A percentile compares a stretch with the other conserved stretches of the same genome.
These are phyloP conservation scores for Corymbia maculata DNA, from an alignment of 345 rosid species.

Conservation along the genomic window DNA sequence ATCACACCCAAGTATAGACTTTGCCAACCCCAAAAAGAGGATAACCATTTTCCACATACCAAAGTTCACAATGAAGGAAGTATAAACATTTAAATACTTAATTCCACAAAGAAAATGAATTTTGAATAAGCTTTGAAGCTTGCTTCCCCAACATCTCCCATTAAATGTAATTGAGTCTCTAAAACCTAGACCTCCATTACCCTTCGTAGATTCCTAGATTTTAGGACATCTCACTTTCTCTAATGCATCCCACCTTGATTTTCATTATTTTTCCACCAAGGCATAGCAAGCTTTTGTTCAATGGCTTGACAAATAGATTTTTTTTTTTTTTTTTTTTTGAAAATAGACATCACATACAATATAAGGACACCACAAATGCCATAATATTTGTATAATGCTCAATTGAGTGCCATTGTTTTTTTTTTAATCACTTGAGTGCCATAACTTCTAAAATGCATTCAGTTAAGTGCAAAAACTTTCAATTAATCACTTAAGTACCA, in stretches of 20 bases:
- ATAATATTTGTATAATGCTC: neutral
- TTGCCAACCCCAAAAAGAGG: too few species aligned
- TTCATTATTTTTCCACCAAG: neutral
- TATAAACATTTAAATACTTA: neutral
- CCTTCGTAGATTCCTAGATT: neutral
- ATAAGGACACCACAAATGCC: neutral
- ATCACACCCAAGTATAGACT: too few species aligned
- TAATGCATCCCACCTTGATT: neutral
- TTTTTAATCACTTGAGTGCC: neutral
- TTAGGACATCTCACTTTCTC: neutral
- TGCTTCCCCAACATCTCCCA: neutral
- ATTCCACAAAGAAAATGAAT: neutral
- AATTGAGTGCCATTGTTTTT: too few species aligned
- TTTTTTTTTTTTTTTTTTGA: neutral
- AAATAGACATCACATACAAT: neutral
- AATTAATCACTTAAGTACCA: too few species aligned
- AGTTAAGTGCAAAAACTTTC: too few species aligned
- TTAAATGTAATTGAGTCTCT: neutral
- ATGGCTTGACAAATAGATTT: neutral
- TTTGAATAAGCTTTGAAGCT: neutral
- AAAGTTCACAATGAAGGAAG: too few species aligned
- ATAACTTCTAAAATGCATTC: too few species aligned
- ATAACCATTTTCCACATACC: too few species aligned
- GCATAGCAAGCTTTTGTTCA: neutral
- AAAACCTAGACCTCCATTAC: neutral